Conservation (phyloP, 2,329 filamentous ascomycete species). For the Epichloe baconii region DNA sequence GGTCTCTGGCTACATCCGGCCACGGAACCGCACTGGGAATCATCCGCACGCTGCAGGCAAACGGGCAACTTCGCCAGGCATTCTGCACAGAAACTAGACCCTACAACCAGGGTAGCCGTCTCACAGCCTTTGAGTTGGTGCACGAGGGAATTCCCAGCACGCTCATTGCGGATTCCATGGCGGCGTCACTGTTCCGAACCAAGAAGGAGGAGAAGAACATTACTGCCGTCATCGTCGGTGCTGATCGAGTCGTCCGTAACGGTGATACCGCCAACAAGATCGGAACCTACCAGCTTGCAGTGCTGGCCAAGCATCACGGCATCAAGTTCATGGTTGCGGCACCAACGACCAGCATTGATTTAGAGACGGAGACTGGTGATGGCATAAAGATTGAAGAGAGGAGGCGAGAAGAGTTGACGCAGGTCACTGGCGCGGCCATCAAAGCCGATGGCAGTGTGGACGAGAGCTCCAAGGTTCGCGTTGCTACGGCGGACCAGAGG, state of each 20-base stretch:
- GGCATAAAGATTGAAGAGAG: slow-evolving; percentile 89
- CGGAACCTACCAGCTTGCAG: slow-evolving; percentile 83
- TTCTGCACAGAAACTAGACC: slow-evolving; percentile 96
- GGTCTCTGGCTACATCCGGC: slow-evolving; percentile 91
- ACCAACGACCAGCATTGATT: slow-evolving; percentile 85
- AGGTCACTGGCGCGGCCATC: slow-evolving; percentile 65
- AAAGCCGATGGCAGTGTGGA: slow-evolving; percentile 50
- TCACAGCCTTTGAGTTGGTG: slow-evolving; percentile 94
- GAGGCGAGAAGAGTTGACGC: slow-evolving; percentile 66
- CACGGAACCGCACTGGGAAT: slow-evolving; percentile 94
- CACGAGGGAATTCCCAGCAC: slow-evolving; percentile 87
- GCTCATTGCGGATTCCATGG: slow-evolving; percentile 94
- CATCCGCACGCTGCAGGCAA: slow-evolving; percentile 65
- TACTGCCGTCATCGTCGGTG: slow-evolving; percentile 80
- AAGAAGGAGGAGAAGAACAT: slow-evolving; percentile 54
- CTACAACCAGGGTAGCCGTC: slow-evolving; percentile 91
- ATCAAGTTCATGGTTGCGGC: slow-evolving; percentile 93
- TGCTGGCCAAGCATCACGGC: slow-evolving; percentile 77
- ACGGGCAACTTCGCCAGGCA: slow-evolving; percentile 58
- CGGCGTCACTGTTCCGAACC: slow-evolving; percentile 63
- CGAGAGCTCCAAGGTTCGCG: slow-evolving; percentile 47
- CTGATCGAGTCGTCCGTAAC: slow-evolving; percentile 89
- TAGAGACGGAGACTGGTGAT: slow-evolving; percentile 61
- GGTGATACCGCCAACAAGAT: slow-evolving; percentile 99
- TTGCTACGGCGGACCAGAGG: slow-evolving; percentile 66